Base-by-base conservation (phyloP, 2,329 filamentous ascomycete genomes). In the Fusarium sp. region DNA sequence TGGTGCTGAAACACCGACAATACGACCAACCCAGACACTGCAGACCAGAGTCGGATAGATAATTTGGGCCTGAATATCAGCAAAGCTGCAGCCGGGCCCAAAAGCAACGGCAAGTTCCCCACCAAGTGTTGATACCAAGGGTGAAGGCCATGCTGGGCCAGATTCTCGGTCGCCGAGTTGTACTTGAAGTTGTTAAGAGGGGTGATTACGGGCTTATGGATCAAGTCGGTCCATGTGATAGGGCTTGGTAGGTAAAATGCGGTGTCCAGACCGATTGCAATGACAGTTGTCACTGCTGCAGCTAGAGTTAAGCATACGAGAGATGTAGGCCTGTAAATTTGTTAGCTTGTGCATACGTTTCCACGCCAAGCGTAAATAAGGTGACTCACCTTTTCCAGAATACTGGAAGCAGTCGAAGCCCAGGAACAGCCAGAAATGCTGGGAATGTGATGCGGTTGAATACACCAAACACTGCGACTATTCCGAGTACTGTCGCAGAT, bases 391-490 rank as follows among this genome's bases (percentile, higher is more conserved):
- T 95, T 78, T 89, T 89, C 77, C 87, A 81, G 76, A 97, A 96
- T 82, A 97, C 92, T 69, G 93, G 93, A 77, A 98, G 83, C 75
- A 99, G 84, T 75, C 90, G 90, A 76, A 97, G 82, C 35, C 91
- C 90, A 53, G 96, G 95, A 76, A 97, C 88, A 60, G 97, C 78
- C 65, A 99, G 81, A 78, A 97, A 99, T 15, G 94, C 95, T 45
- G 95, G 95, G 78, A 98, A 98, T 11, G 96, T 99, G 75, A 98
- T 97, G 70, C 96, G 89, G 80, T 98, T 99, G 81, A 99, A 99
- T 60, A 95, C 82, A 49, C 96, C 96, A 74, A 96, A 92, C 15
- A 97, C 90, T 52, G 88, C 85, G 55, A 97, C 88, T 64, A 94
- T 89, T 30, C 93, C 93, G 40, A 99, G 87, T 41, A 96, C 84